Conservation (phyloP, 305 asterid genomes). For the Coffea humblotiana region DNA sequence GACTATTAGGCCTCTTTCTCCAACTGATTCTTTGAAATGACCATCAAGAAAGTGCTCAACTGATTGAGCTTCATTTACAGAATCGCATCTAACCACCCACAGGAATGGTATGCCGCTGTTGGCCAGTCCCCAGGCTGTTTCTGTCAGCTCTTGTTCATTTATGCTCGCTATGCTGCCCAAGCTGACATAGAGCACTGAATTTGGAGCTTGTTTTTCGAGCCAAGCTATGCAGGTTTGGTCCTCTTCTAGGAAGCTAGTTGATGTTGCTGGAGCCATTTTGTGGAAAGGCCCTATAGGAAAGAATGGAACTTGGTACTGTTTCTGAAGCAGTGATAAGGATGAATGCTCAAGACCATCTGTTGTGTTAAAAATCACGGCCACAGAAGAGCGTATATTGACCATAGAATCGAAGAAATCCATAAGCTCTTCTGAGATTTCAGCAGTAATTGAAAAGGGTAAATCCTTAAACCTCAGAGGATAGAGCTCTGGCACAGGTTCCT, state of each 20-base stretch:
- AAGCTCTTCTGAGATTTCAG: not conserved
- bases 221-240: slow-evolving; percentile 17
- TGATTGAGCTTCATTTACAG: not conserved
- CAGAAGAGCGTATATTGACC: not conserved
- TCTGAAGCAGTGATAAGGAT: slow-evolving; percentile 6
- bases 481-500: slow-evolving; percentile 16
- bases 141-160: slow-evolving; percentile 9
- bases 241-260: slow-evolving; percentile 21
- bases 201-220: slow-evolving; percentile 25
- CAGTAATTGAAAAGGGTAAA: not conserved
- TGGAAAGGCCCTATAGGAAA: slow-evolving; percentile 26
- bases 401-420: not conserved
- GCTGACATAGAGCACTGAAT: not conserved
- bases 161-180: slow-evolving; percentile 20
- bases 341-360: slow-evolving; percentile 16
- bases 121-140: slow-evolving; percentile 29
- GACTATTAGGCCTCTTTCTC: slow-evolving; percentile 14
- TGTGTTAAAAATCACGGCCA: slow-evolving; percentile 21
- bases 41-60: slow-evolving; percentile 1
- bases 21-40: slow-evolving; percentile 3
- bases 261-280: slow-evolving; percentile 13
- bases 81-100: slow-evolving; percentile 21
- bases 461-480: too few relatives aligned
- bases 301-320: slow-evolving; percentile 18
- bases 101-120: slow-evolving; percentile 17